phyloP scores from a whole-genome alignment of 1,139 yeast species.

The Geotrichum histeridarum region DNA sequence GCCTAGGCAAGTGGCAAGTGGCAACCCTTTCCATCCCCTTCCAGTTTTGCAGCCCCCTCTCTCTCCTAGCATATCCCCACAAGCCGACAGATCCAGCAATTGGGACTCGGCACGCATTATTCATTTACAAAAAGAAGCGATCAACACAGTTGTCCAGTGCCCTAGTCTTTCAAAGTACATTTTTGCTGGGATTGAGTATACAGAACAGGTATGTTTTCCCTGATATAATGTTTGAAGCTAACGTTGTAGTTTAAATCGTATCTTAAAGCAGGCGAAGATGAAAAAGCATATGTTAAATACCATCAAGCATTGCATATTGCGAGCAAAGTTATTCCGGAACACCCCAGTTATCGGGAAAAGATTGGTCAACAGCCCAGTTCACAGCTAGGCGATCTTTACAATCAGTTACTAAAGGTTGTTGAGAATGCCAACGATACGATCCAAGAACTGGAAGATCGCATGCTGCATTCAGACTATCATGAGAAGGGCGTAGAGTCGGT shows the following conservation, averaged over 20 bases:
- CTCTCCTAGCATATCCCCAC: slow-evolving; percentile 2
- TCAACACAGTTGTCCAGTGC: slow-evolving; percentile 5
- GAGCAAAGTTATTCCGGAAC: slow-evolving; percentile 18
- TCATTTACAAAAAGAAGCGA: slow-evolving; percentile 11
- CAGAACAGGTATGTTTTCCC: slow-evolving; percentile 1
- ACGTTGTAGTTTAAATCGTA: slow-evolving; percentile 2
- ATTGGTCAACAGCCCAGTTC: slow-evolving; percentile 11
- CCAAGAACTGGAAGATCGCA: slow-evolving; percentile 8
- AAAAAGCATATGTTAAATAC: slow-evolving; percentile 18
- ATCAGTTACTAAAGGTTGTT: slow-evolving; percentile 7
- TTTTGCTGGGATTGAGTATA: neutral
- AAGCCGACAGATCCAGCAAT: neutral
- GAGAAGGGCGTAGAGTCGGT: neutral
- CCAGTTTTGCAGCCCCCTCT: neutral
- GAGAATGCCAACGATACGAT: neutral
- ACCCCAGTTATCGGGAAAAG: slow-evolving; percentile 15
- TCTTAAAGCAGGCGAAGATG: slow-evolving; percentile 13
- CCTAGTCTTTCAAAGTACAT: slow-evolving; percentile 1
- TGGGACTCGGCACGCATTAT: slow-evolving; percentile 7
- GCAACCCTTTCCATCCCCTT: neutral
- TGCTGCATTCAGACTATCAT: neutral
- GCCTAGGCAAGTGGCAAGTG: neutral
- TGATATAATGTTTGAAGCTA: neutral
- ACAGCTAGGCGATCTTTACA: slow-evolving; percentile 4
- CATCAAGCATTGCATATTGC: slow-evolving; percentile 18